Evolutionary conservation across 768 basidiomycete genomes (phyloP).

Genomic region (Pleurotus sapidus): DNA sequence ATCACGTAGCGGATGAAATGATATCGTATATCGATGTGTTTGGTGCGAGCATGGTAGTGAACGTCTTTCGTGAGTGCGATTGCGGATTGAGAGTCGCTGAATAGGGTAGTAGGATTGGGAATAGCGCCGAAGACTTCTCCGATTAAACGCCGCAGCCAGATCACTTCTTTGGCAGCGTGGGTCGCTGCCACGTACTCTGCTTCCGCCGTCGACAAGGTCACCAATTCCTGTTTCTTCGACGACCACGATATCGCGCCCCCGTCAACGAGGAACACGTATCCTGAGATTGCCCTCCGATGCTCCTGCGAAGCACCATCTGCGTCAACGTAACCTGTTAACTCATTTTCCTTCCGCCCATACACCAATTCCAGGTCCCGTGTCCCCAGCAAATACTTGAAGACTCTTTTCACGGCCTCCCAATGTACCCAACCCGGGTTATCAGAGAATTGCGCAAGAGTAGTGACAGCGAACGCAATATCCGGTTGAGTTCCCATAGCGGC

Average conservation of each 20-base stretch:
- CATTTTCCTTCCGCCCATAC: conserved; percentile 9
- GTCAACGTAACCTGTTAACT: conserved; percentile 12
- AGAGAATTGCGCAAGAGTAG: conserved; percentile 21
- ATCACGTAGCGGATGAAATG: conserved; percentile 22
- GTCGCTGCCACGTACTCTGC: conserved; percentile 14
- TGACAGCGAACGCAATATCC: conserved; percentile 22
- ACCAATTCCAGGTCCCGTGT: conserved; percentile 13
- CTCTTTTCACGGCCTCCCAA: conserved; percentile 16
- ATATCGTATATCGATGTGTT: conserved; percentile 30
- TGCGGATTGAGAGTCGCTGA: conserved; percentile 13
- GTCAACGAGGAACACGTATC: conserved; percentile 21
- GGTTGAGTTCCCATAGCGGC: conserved; percentile 19
- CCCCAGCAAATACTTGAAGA: conserved; percentile 36
- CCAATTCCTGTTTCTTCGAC: conserved; percentile 17
- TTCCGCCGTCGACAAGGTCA: conserved; percentile 13
- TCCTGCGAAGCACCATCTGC: conserved; percentile 10
- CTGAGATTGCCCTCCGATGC: conserved; percentile 21
- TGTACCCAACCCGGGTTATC: conserved; percentile 18
- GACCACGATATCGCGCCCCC: conserved; percentile 22
- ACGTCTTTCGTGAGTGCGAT: conserved; percentile 18
- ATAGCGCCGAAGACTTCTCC: conserved; percentile 10
- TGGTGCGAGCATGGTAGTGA: conserved; percentile 21
- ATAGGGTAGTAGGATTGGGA: neutral
- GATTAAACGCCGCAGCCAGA: conserved; percentile 22
- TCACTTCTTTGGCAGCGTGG: conserved; percentile 13